phyloP scores from a whole-genome alignment of 805 yeast species.

The Yamadazyma phyllophila region DNA sequence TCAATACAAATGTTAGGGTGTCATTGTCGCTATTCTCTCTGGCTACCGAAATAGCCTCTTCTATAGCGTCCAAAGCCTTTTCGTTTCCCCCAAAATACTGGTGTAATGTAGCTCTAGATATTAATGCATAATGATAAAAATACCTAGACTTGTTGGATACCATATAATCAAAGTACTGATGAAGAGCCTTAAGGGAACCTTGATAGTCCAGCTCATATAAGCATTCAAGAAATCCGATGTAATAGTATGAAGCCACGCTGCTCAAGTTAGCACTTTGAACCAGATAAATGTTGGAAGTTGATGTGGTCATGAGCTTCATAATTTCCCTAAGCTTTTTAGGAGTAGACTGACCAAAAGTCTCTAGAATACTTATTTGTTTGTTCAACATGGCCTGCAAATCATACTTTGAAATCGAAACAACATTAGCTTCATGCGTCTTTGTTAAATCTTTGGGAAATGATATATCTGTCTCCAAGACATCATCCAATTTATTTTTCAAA shows the following conservation, averaged over 20 bases:
- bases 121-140: slow-evolving; percentile 73
- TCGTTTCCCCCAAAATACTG: slow-evolving; percentile 63
- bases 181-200: slow-evolving; percentile 49
- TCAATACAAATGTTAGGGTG: slow-evolving; percentile 67
- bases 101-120: slow-evolving; percentile 70
- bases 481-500: slow-evolving; percentile 15
- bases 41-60: slow-evolving; percentile 85
- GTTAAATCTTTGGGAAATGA: slow-evolving; percentile 7
- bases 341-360: slow-evolving; percentile 49
- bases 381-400: slow-evolving; percentile 51
- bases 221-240: slow-evolving; percentile 59
- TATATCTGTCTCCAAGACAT: slow-evolving; percentile 8
- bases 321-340: slow-evolving; percentile 44
- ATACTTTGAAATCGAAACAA: slow-evolving; percentile 46
- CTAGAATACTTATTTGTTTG: slow-evolving; percentile 52
- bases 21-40: slow-evolving; percentile 76
- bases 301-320: slow-evolving; percentile 46
- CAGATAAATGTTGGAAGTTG: slow-evolving; percentile 35
- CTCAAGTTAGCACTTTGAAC: slow-evolving; percentile 31
- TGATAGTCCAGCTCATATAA: slow-evolving; percentile 61
- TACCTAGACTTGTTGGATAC: slow-evolving; percentile 61
- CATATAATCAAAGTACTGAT: slow-evolving; percentile 72
- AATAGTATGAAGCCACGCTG: slow-evolving; percentile 43
- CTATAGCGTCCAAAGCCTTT: slow-evolving; percentile 75
- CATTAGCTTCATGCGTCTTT: slow-evolving; percentile 9